phyloP scores from a whole-genome alignment of 1,284 basidiomycete genomes.

The Ceratobasidium sp. region DNA sequence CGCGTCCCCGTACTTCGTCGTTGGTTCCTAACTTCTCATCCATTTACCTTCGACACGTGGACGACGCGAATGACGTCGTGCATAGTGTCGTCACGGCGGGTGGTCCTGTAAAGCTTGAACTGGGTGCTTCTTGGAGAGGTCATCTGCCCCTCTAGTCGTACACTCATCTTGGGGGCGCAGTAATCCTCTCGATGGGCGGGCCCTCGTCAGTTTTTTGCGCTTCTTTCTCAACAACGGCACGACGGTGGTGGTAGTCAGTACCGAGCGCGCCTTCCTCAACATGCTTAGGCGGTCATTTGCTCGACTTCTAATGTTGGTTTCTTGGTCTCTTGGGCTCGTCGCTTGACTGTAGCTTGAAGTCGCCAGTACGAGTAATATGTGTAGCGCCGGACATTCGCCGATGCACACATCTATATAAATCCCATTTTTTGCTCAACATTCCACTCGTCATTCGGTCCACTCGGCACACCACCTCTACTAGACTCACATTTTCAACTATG shows the following conservation, averaged over 20 bases:
- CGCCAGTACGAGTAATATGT: not conserved
- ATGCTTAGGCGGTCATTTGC: not conserved
- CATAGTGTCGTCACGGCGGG: too few relatives aligned
- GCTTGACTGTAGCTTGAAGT: not conserved
- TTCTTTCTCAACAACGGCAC: too few relatives aligned
- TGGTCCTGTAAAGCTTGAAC: too few relatives aligned
- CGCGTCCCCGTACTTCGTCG: too few relatives aligned
- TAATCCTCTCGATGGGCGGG: too few relatives aligned
- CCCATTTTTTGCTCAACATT: not conserved
- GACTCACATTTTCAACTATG: not conserved
- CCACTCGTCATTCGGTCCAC: not conserved
- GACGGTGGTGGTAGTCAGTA: not conserved
- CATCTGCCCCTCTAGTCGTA: too few relatives aligned
- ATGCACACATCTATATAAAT: not conserved
- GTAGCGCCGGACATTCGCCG: not conserved
- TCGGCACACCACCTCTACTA: not conserved
- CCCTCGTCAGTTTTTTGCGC: too few relatives aligned
- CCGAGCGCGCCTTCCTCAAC: not conserved
- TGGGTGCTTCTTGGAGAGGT: too few relatives aligned
- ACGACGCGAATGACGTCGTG: too few relatives aligned
- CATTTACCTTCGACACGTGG: too few relatives aligned
- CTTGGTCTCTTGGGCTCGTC: not conserved
- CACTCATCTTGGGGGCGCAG: too few relatives aligned
- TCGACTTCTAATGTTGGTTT: conserved; percentile 7
- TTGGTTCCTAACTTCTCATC: too few relatives aligned